phyloP scores from a whole-genome alignment of 2,329 filamentous ascomycete species.

The Rhinocladiella mackenziei region DNA sequence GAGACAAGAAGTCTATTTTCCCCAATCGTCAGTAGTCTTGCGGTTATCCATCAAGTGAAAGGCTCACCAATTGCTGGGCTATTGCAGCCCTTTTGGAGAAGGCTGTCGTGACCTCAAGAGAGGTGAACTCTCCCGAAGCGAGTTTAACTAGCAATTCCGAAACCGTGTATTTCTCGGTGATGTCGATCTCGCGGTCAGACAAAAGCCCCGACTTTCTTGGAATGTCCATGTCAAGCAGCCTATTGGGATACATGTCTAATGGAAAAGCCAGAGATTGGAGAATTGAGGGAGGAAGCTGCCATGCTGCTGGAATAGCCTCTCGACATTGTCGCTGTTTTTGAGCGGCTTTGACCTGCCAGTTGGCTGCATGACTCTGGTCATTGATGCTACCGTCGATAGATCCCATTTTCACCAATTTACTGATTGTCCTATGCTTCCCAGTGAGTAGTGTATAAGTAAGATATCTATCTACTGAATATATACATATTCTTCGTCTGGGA shows the following conservation, averaged over 20 bases:
- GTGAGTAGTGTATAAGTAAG: too few relatives aligned
- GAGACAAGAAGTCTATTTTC: conserved; percentile 30
- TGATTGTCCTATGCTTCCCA: too few relatives aligned
- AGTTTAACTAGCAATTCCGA: conserved; percentile 34
- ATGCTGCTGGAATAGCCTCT: conserved; percentile 30
- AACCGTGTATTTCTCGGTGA: conserved; percentile 49
- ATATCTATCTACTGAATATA: too few relatives aligned
- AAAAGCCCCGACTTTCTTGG: conserved; percentile 44
- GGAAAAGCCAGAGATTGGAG: conserved; percentile 15
- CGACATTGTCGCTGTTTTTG: conserved; percentile 18
- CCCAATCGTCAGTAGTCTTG: too few relatives aligned
- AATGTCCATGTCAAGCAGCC: conserved; percentile 34
- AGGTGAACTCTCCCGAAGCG: conserved; percentile 24
- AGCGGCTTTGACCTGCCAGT: conserved; percentile 22
- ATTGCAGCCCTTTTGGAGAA: conserved; percentile 32
- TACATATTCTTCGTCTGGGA: too few relatives aligned
- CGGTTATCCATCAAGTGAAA: too few relatives aligned
- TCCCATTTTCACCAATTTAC: conserved; percentile 10
- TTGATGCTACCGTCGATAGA: conserved; percentile 2
- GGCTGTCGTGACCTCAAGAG: conserved; percentile 28
- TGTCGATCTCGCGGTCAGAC: conserved; percentile 42
- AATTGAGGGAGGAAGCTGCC: conserved; percentile 28
- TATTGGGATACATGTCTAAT: conserved; percentile 23
- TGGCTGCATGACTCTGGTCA: not conserved
- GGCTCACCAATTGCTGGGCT: conserved; percentile 27